Conservation (phyloP, 1,284 basidiomycete species). For the Cryptococcus amylolentus region DNA sequence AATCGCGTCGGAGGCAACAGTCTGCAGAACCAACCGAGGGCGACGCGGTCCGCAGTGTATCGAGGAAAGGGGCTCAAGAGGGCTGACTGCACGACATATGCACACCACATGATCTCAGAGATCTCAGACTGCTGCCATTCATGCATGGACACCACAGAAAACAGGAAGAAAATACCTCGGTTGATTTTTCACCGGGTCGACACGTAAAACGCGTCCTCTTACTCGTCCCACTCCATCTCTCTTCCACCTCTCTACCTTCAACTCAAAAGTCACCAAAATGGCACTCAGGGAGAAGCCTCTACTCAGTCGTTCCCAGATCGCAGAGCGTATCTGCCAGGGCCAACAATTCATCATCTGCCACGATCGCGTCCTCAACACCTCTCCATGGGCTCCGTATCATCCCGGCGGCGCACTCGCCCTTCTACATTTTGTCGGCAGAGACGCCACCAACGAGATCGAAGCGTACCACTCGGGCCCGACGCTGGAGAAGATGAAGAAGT, state of each 20-base stretch:
- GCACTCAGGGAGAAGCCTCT: conserved; percentile 2
- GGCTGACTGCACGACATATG: too few relatives aligned
- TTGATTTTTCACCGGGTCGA: too few relatives aligned
- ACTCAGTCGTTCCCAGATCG: conserved; percentile 32
- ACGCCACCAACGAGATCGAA: conserved; percentile 90
- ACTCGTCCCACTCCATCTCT: too few relatives aligned
- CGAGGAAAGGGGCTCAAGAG: too few relatives aligned
- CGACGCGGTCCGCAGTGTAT: too few relatives aligned
- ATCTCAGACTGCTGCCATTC: too few relatives aligned
- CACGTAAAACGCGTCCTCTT: background rate
- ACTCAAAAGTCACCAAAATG: background rate
- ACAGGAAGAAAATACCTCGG: background rate
- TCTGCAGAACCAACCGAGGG: too few relatives aligned
- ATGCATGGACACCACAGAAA: background rate
- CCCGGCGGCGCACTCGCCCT: conserved; percentile 88
- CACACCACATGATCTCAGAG: too few relatives aligned
- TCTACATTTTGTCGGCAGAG: conserved; percentile 92
- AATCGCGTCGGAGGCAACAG: too few relatives aligned
- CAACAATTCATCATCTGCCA: conserved; percentile 77
- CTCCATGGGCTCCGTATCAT: conserved; percentile 76
- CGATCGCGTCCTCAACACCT: conserved; percentile 73
- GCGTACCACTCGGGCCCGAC: conserved; percentile 80
- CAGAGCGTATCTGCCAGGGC: conserved; percentile 62
- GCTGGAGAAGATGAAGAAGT: conserved; percentile 63
- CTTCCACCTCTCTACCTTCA: background rate